These are phyloP conservation scores for Solanum chaucha DNA, from an alignment of 257 asterid species.

Conservation along the genomic window DNA sequence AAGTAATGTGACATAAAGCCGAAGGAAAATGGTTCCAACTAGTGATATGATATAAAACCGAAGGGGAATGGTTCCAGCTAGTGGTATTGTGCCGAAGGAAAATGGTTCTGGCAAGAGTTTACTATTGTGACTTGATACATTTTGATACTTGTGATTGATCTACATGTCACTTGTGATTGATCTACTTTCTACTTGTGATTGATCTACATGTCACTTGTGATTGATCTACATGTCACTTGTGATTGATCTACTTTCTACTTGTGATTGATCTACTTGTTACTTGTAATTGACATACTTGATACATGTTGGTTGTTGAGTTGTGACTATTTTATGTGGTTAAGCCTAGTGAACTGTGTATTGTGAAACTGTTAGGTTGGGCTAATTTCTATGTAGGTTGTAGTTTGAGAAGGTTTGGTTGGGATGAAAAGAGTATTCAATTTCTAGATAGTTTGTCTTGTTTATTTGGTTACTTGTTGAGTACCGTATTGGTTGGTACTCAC, in stretches of 20 bases:
- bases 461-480: not conserved
- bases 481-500: not conserved
- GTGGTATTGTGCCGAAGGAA: too few relatives aligned
- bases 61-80: not conserved
- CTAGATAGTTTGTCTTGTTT: not conserved
- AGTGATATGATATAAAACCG: not conserved
- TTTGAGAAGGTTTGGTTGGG: not conserved
- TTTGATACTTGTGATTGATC: not conserved
- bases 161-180: too few relatives aligned
- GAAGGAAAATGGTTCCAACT: not conserved
- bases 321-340: not conserved
- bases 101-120: not conserved
- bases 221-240: too few relatives aligned
- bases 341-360: not conserved
- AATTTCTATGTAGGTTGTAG: not conserved
- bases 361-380: not conserved
- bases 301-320: not conserved
- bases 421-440: not conserved
- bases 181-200: too few relatives aligned
- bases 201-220: not conserved
- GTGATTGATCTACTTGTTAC: not conserved
- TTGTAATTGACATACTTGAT: not conserved
- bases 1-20: not conserved
- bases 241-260: too few relatives aligned
- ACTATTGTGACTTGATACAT: not conserved